Evolutionary conservation across 1,284 basidiomycete species (phyloP).

Genomic region (Cryptococcus sp.): DNA sequence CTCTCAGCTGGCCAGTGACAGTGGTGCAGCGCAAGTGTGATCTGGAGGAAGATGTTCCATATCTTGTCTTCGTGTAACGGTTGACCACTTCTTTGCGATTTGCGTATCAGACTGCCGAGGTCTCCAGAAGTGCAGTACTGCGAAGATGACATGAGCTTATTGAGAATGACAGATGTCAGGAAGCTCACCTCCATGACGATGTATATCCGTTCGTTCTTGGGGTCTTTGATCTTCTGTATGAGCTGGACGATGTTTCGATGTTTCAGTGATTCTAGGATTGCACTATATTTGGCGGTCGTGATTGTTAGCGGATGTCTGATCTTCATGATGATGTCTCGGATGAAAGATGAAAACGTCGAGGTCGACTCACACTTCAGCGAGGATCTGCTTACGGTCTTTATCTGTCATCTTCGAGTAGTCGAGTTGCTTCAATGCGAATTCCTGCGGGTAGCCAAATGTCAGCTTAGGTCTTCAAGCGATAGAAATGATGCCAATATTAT

Average conservation of each 20-base stretch:
- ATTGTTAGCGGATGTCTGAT: no score
- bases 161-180: background rate
- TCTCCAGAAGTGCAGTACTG: constrained; percentile 91
- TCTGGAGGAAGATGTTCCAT: constrained; percentile 94
- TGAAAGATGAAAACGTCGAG: background rate
- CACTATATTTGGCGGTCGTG: constrained; percentile 58
- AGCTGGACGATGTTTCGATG: constrained; percentile 85
- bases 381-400: constrained; percentile 88
- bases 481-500: background rate
- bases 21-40: constrained; percentile 83
- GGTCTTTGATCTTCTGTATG: constrained; percentile 70
- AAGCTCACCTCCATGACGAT: constrained; percentile 80
- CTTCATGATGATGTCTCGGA: background rate
- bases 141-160: constrained; percentile 15
- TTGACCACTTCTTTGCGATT: constrained; percentile 56
- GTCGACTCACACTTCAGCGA: constrained; percentile 87
- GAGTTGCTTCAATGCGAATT: constrained; percentile 91
- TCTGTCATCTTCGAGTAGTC: constrained; percentile 94
- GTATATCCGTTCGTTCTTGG: constrained; percentile 85
- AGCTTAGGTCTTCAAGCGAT: background rate
- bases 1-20: constrained; percentile 67
- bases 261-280: constrained; percentile 90
- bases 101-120: constrained; percentile 77
- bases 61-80: constrained; percentile 86
- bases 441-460: constrained; percentile 53